Base-by-base conservation (phyloP, 2,329 filamentous ascomycete genomes). In the Aspergillus quadrilineatus region DNA sequence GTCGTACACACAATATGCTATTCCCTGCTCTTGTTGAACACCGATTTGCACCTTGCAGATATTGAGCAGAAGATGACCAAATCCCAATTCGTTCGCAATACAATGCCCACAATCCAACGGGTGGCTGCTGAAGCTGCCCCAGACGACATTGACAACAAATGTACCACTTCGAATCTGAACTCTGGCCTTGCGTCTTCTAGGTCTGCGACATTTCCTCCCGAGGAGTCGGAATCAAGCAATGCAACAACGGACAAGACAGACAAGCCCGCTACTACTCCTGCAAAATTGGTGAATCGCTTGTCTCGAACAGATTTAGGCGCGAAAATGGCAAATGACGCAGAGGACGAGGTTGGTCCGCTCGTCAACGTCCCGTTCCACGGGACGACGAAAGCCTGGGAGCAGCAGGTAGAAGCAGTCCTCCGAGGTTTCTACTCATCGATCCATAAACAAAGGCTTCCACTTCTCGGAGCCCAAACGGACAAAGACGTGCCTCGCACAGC, bases 1-100 rank as follows among this genome's bases (percentile, higher is more conserved):
- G 89, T 97, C 47, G 92, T 99, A 15, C 93, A 99, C 72, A 97
- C 92, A 26, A 95, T 97, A 61, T 95, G 91, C 75, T 99, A 97
- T 74, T 97, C 94, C 1, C 86, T 99, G 62, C 87, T 99, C 69
- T 82, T 99, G 9, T 82, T 99, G 61, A 99, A 99, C 68, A 99
- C 94, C 34, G 94, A 99, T 77, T 80, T 99, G 55, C 93, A 99
- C 68, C 75, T 97, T 68, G 94, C 93, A 57, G 92, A 97, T 69
- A 96, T 97, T 65, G 92, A 96, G 60, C 86, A 89, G 66, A 96
- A 96, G 78, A 99, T 99, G 94, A 97, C 93, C 1, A 86, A 89
- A 55, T 88, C 83, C 61, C 93, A 97, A 68, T 99, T 97, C 68
- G 85, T 99, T 69, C 96, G 95, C 75, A 99, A 99, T 70, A 97